phyloP scores from a whole-genome alignment of 192 early-diverging fungal species.

The Thamnidium elegans region DNA sequence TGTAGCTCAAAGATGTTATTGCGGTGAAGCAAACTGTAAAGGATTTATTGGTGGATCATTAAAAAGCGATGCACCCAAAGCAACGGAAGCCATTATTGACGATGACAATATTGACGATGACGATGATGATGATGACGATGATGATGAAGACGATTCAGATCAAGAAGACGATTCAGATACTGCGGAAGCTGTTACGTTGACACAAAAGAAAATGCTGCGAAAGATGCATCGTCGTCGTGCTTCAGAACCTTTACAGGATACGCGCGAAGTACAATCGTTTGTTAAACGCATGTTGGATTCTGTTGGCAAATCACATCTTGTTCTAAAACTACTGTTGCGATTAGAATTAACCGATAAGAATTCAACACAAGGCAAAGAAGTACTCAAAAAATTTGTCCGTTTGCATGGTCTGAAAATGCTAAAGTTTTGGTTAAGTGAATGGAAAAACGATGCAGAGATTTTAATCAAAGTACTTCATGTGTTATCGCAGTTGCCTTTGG shows the following conservation, averaged over 20 bases:
- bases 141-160: conserved; percentile 33
- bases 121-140: conserved; percentile 18
- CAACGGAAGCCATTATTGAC: conserved; percentile 23
- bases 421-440: conserved; percentile 71
- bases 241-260: conserved; percentile 55
- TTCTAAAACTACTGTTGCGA: conserved; percentile 57
- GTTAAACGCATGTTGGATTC: conserved; percentile 72
- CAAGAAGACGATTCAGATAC: conserved; percentile 5
- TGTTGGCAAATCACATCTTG: conserved; percentile 50
- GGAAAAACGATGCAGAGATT: conserved; percentile 58
- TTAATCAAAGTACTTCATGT: conserved; percentile 54
- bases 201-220: conserved; percentile 37
- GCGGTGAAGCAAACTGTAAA: conserved; percentile 82
- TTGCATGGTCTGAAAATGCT: conserved; percentile 72
- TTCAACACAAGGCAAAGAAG: conserved; percentile 23
- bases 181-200: conserved; percentile 12
- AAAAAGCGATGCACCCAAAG: conserved; percentile 35
- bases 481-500: conserved; percentile 72
- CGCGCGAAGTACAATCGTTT: conserved; percentile 73
- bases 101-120: conserved; percentile 24
- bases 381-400: conserved; percentile 58
- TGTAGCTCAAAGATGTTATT: conserved; percentile 90
- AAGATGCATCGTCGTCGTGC: conserved; percentile 31
- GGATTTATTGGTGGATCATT: conserved; percentile 88
- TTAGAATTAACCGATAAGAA: conserved; percentile 54